Base-by-base conservation (phyloP, 2,329 filamentous ascomycete species). In the Incumbomyces lentus region DNA sequence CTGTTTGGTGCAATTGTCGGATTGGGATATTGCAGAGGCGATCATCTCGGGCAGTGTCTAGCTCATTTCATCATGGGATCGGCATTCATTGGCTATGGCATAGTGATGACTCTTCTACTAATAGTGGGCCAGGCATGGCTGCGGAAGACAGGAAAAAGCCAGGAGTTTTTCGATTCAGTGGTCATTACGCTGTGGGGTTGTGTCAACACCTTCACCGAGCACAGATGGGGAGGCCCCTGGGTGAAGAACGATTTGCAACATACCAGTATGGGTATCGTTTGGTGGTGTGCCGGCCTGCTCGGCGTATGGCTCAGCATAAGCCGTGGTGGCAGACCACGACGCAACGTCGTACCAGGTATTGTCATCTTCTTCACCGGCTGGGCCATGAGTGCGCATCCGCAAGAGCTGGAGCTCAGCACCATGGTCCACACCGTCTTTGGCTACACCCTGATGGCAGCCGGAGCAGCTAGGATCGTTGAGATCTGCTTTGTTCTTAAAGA, bases 21-120 rank as follows among this genome's bases (percentile, higher is more conserved):
- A 3, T 73, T 95, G 47, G 92, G 92, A 17, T 96, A 95, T 71
- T 98, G 92, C 64, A 84, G 87, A 55, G 87, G 75, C 45, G 89
- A 96, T 48, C 90, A 98, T 61, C 64, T 88, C 1, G 90, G 89
- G 29, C 92, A 98, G 65, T 98, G 92, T 66, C 69, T 86, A 35
- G 92, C 92, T 1, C 92, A 98, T 65, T 98, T 96, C 66, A 98
- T 96, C 65, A 98, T 98, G 92, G 92, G 92, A 37, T 84, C 85
- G 55, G 89, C 90, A 1, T 98, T 98, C 62, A 90, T 98, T 56
- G 92, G 77, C 26, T 98, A 98, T 60, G 92, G 86, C 22, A 84
- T 95, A 46, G 63, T 95, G 32, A 74, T 98, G 54, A 89, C 86
- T 2, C 82, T 96, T 16, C 69, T 95, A 16, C 76, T 96, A 30